phyloP scores from a whole-genome alignment of 2,329 filamentous ascomycete species.

The Pseudogymnoascus sp. region DNA sequence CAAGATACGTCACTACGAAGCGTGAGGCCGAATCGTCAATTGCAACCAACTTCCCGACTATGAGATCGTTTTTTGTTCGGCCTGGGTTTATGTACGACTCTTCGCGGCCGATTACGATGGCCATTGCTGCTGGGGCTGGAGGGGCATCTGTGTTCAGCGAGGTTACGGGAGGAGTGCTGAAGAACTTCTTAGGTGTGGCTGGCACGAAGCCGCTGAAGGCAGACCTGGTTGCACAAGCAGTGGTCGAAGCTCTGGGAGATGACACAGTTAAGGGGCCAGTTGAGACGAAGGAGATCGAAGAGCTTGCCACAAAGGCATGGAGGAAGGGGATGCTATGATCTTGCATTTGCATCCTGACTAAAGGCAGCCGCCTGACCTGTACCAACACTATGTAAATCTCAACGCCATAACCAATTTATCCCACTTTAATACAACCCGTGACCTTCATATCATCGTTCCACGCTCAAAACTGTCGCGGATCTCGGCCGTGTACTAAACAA shows the following conservation, averaged over 20 bases:
- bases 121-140: constrained; percentile 72
- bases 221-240: constrained; percentile 79
- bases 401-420: constrained; percentile 11
- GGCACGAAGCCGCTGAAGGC: constrained; percentile 82
- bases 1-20: constrained; percentile 85
- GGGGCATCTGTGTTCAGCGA: constrained; percentile 71
- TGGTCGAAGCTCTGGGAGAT: constrained; percentile 80
- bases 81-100: constrained; percentile 86
- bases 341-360: not conserved
- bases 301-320: constrained; percentile 76
- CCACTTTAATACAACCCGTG: constrained; percentile 7
- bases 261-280: constrained; percentile 67
- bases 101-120: constrained; percentile 74
- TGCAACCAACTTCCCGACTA: constrained; percentile 61
- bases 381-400: constrained; percentile 8
- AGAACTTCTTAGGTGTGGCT: constrained; percentile 71
- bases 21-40: constrained; percentile 80
- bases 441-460: constrained; percentile 77
- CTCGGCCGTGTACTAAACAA: constrained; percentile 72
- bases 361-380: not conserved
- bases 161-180: constrained; percentile 68
- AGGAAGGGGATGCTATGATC: constrained; percentile 78
- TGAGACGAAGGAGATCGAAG: constrained; percentile 73
- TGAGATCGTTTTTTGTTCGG: constrained; percentile 77
- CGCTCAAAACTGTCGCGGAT: constrained; percentile 97